These are phyloP conservation scores for Rhytidhysteron rufulum DNA, from an alignment of 2,329 filamentous ascomycete genomes.

Conservation along the genomic window DNA sequence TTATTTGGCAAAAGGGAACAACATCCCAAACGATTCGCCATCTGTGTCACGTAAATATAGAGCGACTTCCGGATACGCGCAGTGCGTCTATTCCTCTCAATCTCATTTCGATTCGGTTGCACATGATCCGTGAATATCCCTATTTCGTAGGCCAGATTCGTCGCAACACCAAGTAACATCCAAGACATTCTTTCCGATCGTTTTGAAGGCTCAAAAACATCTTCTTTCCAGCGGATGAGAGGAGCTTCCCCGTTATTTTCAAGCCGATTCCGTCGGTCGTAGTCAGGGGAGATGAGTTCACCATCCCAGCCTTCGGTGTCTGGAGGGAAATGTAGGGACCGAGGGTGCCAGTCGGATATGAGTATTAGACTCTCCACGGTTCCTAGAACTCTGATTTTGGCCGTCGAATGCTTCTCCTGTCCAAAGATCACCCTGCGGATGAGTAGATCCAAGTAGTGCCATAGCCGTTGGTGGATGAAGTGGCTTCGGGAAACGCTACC, in stretches of 20 bases:
- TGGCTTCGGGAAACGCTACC: constrained; percentile 47
- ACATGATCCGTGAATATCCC: constrained; percentile 51
- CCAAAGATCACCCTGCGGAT: constrained; percentile 53
- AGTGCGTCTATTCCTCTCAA: too few relatives aligned
- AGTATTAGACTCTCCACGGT: constrained; percentile 53
- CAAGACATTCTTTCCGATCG: constrained; percentile 58
- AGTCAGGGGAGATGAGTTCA: constrained; percentile 44
- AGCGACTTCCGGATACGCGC: constrained; percentile 37
- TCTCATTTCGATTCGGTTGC: too few relatives aligned
- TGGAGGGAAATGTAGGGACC: constrained; percentile 52
- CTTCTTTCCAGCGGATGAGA: constrained; percentile 47
- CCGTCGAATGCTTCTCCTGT: constrained; percentile 50
- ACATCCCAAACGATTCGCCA: too few relatives aligned
- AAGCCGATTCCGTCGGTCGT: constrained; percentile 30
- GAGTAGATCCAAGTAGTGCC: constrained; percentile 53
- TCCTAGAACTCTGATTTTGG: constrained; percentile 48
- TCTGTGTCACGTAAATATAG: too few relatives aligned
- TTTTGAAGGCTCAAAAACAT: constrained; percentile 53
- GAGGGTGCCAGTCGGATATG: constrained; percentile 56
- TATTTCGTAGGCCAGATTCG: constrained; percentile 51
- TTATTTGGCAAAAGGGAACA: constrained; percentile 49
- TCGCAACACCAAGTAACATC: constrained; percentile 55
- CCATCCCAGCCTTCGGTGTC: constrained; percentile 54
- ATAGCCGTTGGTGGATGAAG: constrained; percentile 52
- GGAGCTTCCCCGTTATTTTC: constrained; percentile 32